These are phyloP conservation scores for Lunularia cruciata DNA, from an alignment of 225 moss, liverwort and hornwort species.

Conservation along the genomic window DNA sequence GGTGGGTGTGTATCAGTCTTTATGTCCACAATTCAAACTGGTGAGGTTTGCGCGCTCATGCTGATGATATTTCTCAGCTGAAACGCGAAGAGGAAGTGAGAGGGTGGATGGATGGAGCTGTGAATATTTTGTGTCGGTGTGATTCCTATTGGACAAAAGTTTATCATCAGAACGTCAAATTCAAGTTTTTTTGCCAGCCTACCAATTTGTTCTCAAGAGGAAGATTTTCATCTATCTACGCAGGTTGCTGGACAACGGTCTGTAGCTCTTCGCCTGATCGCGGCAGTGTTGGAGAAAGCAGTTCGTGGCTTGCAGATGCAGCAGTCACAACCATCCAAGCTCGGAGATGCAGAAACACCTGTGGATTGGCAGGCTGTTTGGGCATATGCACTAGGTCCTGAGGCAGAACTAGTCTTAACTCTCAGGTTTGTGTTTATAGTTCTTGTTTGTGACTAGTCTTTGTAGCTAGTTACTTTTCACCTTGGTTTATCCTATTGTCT, in stretches of 20 bases:
- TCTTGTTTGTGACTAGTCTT: not conserved
- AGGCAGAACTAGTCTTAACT: conserved; percentile 74
- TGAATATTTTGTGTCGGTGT: too few species aligned
- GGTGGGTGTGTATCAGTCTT: not conserved
- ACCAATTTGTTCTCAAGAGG: too few species aligned
- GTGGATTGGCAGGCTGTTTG: conserved; percentile 98
- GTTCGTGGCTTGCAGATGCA: conserved; percentile 59
- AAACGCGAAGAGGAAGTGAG: too few species aligned
- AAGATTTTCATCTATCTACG: not conserved
- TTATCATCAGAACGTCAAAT: too few species aligned
- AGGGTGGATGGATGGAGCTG: too few species aligned
- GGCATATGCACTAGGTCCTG: conserved; percentile 94
- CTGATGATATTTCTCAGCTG: not conserved
- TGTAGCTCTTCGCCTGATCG: conserved; percentile 75
- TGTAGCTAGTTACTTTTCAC: too few species aligned
- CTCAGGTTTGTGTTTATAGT: conserved; percentile 56
- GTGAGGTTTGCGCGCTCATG: not conserved
- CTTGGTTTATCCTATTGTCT: too few species aligned
- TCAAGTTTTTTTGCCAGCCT: too few species aligned
- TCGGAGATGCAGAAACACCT: conserved; percentile 26
- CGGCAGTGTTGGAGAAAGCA: conserved; percentile 79
- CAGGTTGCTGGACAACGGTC: conserved; percentile 93
- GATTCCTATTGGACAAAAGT: too few species aligned
- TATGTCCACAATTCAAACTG: not conserved
- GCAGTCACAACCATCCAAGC: conserved; percentile 12